These are phyloP conservation scores for Mycena albidolilacea DNA, from an alignment of 768 basidiomycete genomes.

Conservation along the genomic window DNA sequence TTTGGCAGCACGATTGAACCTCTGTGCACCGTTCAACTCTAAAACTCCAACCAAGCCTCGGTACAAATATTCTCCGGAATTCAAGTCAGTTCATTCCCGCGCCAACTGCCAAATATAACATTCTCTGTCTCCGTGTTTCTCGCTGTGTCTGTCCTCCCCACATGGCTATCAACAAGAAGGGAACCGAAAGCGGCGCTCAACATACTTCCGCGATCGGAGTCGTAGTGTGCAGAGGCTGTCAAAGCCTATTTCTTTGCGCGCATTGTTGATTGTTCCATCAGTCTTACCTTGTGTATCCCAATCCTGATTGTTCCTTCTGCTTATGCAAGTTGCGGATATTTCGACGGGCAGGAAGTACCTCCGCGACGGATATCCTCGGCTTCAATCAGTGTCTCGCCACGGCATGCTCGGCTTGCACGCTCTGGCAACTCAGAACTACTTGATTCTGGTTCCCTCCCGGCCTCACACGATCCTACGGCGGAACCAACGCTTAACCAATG, in stretches of 20 bases:
- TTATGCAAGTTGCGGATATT: slow-evolving; percentile 9
- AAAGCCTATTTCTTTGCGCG: neutral
- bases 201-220: neutral
- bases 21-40: neutral
- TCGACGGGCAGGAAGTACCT: slow-evolving; percentile 28
- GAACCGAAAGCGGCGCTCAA: neutral
- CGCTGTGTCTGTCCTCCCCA: neutral
- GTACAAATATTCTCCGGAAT: slow-evolving; percentile 6
- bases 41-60: slow-evolving; percentile 6
- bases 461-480: neutral
- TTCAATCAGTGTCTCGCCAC: neutral
- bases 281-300: neutral
- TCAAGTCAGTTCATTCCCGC: neutral
- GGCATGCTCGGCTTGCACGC: slow-evolving; percentile 4
- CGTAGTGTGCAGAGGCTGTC: neutral
- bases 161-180: neutral
- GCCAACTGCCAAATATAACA: neutral
- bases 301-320: slow-evolving; percentile 23
- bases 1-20: slow-evolving; percentile 19
- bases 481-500: neutral
- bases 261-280: neutral
- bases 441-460: neutral
- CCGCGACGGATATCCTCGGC: slow-evolving; percentile 8
- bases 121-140: slow-evolving; percentile 20
- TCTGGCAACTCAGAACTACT: neutral